phyloP scores from a whole-genome alignment of 768 basidiomycete genomes.

The Sarcodon aspratus region DNA sequence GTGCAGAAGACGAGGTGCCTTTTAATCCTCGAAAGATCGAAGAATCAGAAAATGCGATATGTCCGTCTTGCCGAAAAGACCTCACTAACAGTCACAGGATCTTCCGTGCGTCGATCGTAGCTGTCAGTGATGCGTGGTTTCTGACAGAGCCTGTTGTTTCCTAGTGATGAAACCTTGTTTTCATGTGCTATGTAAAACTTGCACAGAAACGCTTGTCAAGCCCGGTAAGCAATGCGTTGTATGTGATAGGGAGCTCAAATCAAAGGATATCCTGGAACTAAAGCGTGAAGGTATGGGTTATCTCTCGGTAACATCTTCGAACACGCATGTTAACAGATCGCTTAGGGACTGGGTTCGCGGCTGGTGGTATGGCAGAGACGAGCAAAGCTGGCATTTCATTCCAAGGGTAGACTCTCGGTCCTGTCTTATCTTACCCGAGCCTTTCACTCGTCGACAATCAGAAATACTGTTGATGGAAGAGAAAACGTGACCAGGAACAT shows the following conservation, averaged over 20 bases:
- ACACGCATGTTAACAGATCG: neutral
- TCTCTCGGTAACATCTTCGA: neutral
- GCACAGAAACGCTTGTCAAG: slow-evolving; percentile 78
- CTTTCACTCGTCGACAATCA: no score
- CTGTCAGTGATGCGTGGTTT: neutral
- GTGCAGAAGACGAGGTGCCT: slow-evolving; percentile 21
- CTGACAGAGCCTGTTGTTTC: neutral
- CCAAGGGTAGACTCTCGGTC: slow-evolving; percentile 43
- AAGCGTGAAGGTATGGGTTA: slow-evolving; percentile 69
- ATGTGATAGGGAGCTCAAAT: slow-evolving; percentile 58
- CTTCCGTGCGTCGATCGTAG: slow-evolving; percentile 38
- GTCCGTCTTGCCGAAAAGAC: slow-evolving; percentile 78
- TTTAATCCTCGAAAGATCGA: slow-evolving; percentile 30
- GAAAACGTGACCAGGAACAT: no score
- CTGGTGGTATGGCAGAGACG: slow-evolving; percentile 90
- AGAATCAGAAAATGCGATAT: slow-evolving; percentile 56
- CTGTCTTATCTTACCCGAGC: neutral
- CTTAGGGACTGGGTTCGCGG: slow-evolving; percentile 85
- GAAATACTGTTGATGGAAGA: no score
- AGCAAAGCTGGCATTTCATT: slow-evolving; percentile 73
- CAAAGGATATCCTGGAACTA: slow-evolving; percentile 72
- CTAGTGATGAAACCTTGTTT: slow-evolving; percentile 79
- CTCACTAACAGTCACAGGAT: slow-evolving; percentile 70
- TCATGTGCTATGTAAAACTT: slow-evolving; percentile 87
- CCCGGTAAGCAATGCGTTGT: slow-evolving; percentile 76